phyloP scores from a whole-genome alignment of 495 filamentous ascomycete species.

The Durotheca rogersii region DNA sequence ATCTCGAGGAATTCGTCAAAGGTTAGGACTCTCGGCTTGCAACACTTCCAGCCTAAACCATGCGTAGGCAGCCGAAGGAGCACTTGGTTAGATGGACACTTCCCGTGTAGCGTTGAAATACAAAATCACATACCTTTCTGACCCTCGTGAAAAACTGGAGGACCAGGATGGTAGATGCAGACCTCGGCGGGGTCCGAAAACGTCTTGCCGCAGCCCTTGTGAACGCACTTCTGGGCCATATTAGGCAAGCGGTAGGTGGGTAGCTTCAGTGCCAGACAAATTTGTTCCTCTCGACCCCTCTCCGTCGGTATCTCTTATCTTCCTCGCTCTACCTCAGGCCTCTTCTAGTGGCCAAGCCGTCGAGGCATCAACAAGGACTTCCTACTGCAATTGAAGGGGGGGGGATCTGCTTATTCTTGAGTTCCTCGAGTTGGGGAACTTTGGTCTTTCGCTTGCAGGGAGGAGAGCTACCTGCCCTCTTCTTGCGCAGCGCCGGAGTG shows the following conservation, averaged over 20 bases:
- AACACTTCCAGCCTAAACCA: conserved; percentile 92
- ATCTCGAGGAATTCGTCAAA: conserved; percentile 98
- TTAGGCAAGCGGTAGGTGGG: not conserved
- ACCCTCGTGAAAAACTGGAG: conserved; percentile 95
- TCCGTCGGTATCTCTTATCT: no score
- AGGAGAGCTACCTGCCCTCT: no score
- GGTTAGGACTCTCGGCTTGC: conserved; percentile 94
- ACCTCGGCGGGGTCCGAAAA: conserved; percentile 82
- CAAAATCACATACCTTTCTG: conserved; percentile 90
- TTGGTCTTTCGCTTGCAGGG: no score
- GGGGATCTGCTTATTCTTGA: no score
- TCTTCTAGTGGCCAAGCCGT: no score
- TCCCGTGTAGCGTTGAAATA: conserved; percentile 15
- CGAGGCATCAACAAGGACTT: no score
- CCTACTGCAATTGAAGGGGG: no score
- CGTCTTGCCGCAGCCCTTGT: conserved; percentile 89
- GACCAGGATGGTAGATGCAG: conserved; percentile 91
- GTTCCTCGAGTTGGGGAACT: no score
- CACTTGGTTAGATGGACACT: conserved; percentile 10
- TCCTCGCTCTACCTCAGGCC: no score
- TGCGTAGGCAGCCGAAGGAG: not conserved
- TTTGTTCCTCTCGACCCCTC: not conserved
- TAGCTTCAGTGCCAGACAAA: not conserved
- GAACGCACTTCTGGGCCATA: conserved; percentile 92
- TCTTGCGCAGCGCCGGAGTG: no score